Percentiles rank a stretch among this genome's conserved stretches.
Evolutionary conservation across 1,139 yeast species (phyloP).

Genomic region (Yarrowia galli): DNA sequence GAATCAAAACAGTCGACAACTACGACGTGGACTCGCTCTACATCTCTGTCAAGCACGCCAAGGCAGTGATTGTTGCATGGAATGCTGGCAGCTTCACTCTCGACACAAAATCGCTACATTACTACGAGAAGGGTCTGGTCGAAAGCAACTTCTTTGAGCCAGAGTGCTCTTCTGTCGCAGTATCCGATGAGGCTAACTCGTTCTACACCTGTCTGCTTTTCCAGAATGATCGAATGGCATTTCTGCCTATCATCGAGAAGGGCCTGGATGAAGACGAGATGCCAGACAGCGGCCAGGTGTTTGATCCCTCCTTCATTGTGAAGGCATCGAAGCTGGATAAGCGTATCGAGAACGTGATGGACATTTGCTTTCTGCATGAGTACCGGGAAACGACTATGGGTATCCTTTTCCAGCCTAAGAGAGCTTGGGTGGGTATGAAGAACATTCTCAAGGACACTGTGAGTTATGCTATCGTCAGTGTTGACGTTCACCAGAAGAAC

Average conservation of each 20-base stretch:
- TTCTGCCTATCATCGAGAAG: slow-evolving; percentile 69
- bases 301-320: slow-evolving; percentile 56
- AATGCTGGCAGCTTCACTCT: slow-evolving; percentile 61
- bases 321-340: slow-evolving; percentile 65
- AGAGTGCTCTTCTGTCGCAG: slow-evolving; percentile 57
- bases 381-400: slow-evolving; percentile 85
- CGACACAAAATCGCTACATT: slow-evolving; percentile 81
- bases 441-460: slow-evolving; percentile 67
- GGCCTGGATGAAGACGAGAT: slow-evolving; percentile 48
- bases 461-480: slow-evolving; percentile 64
- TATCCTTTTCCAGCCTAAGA: slow-evolving; percentile 65
- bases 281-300: slow-evolving; percentile 41
- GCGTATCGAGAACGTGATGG: slow-evolving; percentile 67
- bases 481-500: slow-evolving; percentile 67
- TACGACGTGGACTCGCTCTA: slow-evolving; percentile 65
- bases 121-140: slow-evolving; percentile 74
- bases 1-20: slow-evolving; percentile 61
- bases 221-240: slow-evolving; percentile 69
- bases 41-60: slow-evolving; percentile 76
- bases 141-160: slow-evolving; percentile 59
- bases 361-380: slow-evolving; percentile 70
- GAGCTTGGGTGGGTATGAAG: slow-evolving; percentile 80
- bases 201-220: slow-evolving; percentile 70
- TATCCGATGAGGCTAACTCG: slow-evolving; percentile 67
- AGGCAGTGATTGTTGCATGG: slow-evolving; percentile 79